These are phyloP conservation scores for Mortierella sp. DNA, from an alignment of 371 early-diverging fungal genomes.

Conservation along the genomic window DNA sequence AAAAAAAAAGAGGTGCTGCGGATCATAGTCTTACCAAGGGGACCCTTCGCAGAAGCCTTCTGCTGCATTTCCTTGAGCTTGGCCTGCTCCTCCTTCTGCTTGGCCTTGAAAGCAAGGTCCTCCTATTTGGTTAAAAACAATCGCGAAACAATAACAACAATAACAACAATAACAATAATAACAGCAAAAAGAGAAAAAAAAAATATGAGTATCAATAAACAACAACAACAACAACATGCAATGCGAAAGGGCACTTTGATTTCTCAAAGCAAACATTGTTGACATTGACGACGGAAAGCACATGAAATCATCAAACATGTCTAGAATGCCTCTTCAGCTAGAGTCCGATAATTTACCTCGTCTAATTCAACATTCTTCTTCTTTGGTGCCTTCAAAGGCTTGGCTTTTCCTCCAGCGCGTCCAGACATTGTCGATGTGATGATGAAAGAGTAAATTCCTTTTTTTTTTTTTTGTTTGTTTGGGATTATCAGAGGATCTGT, in stretches of 20 bases:
- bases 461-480: slow-evolving; percentile 1
- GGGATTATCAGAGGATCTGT: background rate
- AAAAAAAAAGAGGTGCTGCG: background rate
- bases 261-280: slow-evolving; percentile 10
- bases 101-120: slow-evolving; percentile 86
- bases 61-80: slow-evolving; percentile 84
- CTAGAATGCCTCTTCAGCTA: background rate
- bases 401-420: slow-evolving; percentile 76
- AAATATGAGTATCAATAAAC: background rate
- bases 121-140: slow-evolving; percentile 56
- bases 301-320: background rate
- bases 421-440: slow-evolving; percentile 55
- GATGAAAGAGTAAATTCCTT: slow-evolving; percentile 4
- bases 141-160: background rate
- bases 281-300: background rate
- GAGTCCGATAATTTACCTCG: slow-evolving; percentile 59
- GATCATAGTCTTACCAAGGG: slow-evolving; percentile 70
- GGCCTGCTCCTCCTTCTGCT: slow-evolving; percentile 85
- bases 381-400: slow-evolving; percentile 87
- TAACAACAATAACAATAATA: background rate
- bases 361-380: slow-evolving; percentile 73
- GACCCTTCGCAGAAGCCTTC: slow-evolving; percentile 85
- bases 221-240: background rate
- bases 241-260: background rate
- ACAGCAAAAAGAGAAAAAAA: background rate